Base-by-base conservation (phyloP, 345 rosid species). In the Linum tenue region DNA sequence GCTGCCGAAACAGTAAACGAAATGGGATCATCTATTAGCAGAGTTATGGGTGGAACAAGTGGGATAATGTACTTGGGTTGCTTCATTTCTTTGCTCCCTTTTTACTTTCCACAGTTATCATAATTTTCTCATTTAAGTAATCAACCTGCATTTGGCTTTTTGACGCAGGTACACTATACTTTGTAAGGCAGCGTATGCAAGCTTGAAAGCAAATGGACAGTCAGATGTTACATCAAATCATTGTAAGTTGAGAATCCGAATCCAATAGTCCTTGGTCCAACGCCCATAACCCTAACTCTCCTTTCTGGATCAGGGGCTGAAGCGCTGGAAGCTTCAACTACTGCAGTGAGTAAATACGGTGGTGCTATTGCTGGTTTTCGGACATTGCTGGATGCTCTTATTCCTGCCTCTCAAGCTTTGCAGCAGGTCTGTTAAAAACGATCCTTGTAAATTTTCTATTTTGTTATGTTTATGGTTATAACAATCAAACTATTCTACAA, bases 11-110 rank as follows among this genome's bases (percentile, higher is more conserved):
- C 97, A 59, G 80, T 90, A 44, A 84, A 83, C 60, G 95, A 92
- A 76, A 92, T 92, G 68, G 96, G 95, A 66, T 82, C 87, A 69
- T 80, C 98, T 57, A 70, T 90, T 73, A 81, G 81, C 76, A 85
- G 86, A 82, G 90, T 82, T 59, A 90, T 90, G 98, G 98, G 98
- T 68, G 98, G 98, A 36, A 92, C 98, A 65, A 90, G 99, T 60
- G 99, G 99, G 69, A 87, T 94, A 59, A 50, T 94, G 99, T 90
- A 90, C 41, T 14, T 62, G 68, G 51, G 51, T 64, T 61, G 51
- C 63, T 70, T 50, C 60, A 5, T 57, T 58, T 70, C 5, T 64
- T 17, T 64, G 37, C 39, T 50, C 44, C 17, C 3, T 72, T 44
- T 64, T 68, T 42, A 39, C 58, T 71, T 50, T 37, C 59, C 59